A percentile compares a stretch with the other conserved stretches of the same genome.
These are phyloP conservation scores for Cytospora schulzeri DNA, from an alignment of 2,329 filamentous ascomycete genomes.

Conservation along the genomic window DNA sequence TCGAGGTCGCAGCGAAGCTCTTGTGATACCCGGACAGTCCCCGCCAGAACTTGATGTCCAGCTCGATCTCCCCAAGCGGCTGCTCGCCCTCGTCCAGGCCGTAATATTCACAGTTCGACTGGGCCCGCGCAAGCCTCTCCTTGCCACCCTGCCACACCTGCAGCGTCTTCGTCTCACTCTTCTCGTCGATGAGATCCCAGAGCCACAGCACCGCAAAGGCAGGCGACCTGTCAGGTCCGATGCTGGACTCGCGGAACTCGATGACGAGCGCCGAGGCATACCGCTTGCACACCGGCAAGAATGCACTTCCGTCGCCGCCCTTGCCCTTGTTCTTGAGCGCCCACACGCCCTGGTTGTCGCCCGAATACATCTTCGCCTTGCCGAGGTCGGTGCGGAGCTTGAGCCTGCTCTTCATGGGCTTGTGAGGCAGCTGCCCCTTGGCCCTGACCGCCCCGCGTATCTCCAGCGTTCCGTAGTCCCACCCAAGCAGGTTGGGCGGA, in stretches of 20 bases:
- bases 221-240: slow-evolving; percentile 55
- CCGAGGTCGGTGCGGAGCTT: slow-evolving; percentile 63
- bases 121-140: slow-evolving; percentile 43
- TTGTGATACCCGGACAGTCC: slow-evolving; percentile 64
- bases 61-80: slow-evolving; percentile 57
- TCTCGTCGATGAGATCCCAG: slow-evolving; percentile 68
- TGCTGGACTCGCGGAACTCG: slow-evolving; percentile 59
- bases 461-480: slow-evolving; percentile 73
- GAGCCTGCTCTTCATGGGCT: slow-evolving; percentile 53
- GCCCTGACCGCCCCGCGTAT: slow-evolving; percentile 55
- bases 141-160: slow-evolving; percentile 69
- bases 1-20: slow-evolving; percentile 50
- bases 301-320: slow-evolving; percentile 42
- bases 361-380: slow-evolving; percentile 59
- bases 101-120: slow-evolving; percentile 39
- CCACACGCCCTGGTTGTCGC: slow-evolving; percentile 52
- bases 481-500: slow-evolving; percentile 62
- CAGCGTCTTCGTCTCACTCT: slow-evolving; percentile 59
- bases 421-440: slow-evolving; percentile 48
- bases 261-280: slow-evolving; percentile 60
- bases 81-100: slow-evolving; percentile 57
- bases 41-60: slow-evolving; percentile 61
- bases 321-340: slow-evolving; percentile 49
- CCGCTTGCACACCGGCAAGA: slow-evolving; percentile 61
- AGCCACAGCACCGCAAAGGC: slow-evolving; percentile 70